Conservation (phyloP, 73 alveolate species). For the Tetrahymena malaccensis region DNA sequence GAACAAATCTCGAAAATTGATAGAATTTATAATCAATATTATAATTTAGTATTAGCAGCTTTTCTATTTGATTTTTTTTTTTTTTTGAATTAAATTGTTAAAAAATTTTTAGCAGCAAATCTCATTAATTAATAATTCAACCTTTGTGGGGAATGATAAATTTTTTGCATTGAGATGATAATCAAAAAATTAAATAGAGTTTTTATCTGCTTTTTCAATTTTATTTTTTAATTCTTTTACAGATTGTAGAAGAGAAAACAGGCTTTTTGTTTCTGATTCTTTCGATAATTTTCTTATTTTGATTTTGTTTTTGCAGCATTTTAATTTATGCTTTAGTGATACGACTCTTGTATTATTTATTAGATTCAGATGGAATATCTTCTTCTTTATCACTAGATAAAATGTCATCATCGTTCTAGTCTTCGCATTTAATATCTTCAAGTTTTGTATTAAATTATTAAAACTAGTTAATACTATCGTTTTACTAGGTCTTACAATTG, state of each 20-base stretch:
- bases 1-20: not conserved
- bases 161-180: not conserved
- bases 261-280: not conserved
- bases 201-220: not conserved
- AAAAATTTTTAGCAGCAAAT: not conserved
- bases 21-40: not conserved
- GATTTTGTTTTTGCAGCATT: not conserved
- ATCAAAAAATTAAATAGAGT: not conserved
- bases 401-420: not conserved
- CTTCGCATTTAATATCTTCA: not conserved
- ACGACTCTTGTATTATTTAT: not conserved
- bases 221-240: not conserved
- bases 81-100: not conserved
- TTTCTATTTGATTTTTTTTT: not conserved
- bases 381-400: not conserved
- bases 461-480: not conserved
- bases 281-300: not conserved
- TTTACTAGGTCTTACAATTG: not conserved
- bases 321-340: not conserved
- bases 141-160: not conserved
- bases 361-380: not conserved
- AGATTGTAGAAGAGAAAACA: not conserved
- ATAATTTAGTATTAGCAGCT: not conserved
- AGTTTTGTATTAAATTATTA: not conserved
- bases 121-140: too few relatives aligned